Conservation (phyloP, 306 rosid species). For the Corylus americana region DNA sequence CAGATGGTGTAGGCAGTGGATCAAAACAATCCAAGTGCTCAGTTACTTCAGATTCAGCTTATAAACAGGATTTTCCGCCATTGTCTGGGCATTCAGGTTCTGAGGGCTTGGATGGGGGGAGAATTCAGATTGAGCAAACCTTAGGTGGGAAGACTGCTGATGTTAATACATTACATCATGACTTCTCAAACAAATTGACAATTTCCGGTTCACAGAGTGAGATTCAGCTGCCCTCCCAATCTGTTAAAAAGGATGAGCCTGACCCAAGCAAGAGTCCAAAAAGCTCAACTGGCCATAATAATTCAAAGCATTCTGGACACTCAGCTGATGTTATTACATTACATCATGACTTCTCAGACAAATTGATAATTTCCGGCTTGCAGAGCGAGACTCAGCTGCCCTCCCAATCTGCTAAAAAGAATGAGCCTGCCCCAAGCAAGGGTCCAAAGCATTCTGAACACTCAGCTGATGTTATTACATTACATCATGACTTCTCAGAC, state of each 20-base stretch:
- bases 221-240: background rate
- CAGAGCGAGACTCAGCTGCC: background rate
- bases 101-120: background rate
- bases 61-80: slow-evolving; percentile 2
- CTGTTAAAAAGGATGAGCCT: background rate
- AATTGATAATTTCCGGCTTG: background rate
- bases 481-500: background rate
- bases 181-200: slow-evolving; percentile 4
- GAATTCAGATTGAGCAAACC: slow-evolving; percentile 13
- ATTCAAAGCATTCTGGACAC: slow-evolving; percentile 15
- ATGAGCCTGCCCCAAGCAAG: background rate
- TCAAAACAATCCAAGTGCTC: background rate
- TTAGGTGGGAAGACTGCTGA: background rate
- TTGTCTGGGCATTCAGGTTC: slow-evolving; percentile 17
- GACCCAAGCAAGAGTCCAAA: background rate
- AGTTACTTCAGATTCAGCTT: background rate
- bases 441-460: slow-evolving; percentile 19
- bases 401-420: background rate
- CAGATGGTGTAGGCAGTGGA: background rate
- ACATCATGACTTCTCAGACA: background rate
- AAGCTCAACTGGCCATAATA: background rate
- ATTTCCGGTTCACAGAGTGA: background rate
- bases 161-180: background rate
- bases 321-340: background rate
- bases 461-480: background rate